Evolutionary conservation across 495 filamentous ascomycete genomes (phyloP).

Genomic region (Aspergillus diversus): DNA sequence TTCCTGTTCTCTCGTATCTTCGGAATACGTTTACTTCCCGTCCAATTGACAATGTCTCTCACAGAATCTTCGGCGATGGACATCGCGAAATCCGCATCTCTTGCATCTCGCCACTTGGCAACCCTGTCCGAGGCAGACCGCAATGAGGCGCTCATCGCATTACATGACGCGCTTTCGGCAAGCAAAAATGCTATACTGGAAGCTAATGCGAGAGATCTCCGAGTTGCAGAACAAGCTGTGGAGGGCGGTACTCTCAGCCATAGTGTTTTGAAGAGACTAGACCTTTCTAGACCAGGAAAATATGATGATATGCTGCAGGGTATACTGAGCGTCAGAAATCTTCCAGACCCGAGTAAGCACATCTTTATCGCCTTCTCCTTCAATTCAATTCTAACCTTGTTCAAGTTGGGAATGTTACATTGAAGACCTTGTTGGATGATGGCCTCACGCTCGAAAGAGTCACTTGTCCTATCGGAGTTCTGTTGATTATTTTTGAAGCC

Average conservation of each 20-base stretch:
- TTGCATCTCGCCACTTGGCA: conserved; percentile 70
- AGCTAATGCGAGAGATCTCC: conserved; percentile 83
- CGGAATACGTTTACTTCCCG: background rate
- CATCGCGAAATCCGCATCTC: conserved; percentile 69
- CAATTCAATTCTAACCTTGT: conserved; percentile 17
- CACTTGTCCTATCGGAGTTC: conserved; percentile 91
- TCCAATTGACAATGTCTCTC: conserved; percentile 62
- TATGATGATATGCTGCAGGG: conserved; percentile 98
- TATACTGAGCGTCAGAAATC: conserved; percentile 82
- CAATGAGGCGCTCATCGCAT: conserved; percentile 81
- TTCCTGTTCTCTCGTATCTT: background rate
- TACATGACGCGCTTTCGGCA: conserved; percentile 70
- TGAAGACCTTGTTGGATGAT: conserved; percentile 88
- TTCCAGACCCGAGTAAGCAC: conserved; percentile 85
- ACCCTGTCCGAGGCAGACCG: conserved; percentile 65
- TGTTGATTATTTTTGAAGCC: conserved; percentile 97
- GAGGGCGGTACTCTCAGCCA: conserved; percentile 74
- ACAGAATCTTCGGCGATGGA: conserved; percentile 71
- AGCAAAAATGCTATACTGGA: conserved; percentile 76
- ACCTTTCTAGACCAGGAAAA: conserved; percentile 83
- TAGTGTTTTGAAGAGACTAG: conserved; percentile 88
- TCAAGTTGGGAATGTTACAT: conserved; percentile 79
- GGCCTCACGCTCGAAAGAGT: conserved; percentile 82
- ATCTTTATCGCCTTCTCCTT: background rate
- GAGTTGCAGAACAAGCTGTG: conserved; percentile 70